Conservation (phyloP, 208 protist genomes). For the Blechomonas ayalai region DNA sequence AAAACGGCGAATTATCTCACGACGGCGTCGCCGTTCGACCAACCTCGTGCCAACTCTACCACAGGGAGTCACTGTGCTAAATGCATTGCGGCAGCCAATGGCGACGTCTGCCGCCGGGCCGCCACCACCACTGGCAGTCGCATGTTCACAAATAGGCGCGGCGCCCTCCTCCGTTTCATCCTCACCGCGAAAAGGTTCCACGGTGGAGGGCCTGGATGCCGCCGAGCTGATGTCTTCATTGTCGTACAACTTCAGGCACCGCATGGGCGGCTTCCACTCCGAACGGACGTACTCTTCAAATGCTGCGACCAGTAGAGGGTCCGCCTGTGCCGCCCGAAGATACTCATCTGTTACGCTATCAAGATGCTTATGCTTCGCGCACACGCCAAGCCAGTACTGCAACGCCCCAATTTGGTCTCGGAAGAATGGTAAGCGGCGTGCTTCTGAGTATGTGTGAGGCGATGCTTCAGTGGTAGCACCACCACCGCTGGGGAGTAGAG, state of each 20-base stretch:
- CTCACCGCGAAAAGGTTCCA: too few relatives aligned
- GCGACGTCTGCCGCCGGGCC: conserved; percentile 1
- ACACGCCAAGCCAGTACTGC: conserved; percentile 62
- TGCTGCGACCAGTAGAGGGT: conserved; percentile 47
- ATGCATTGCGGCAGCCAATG: too few relatives aligned
- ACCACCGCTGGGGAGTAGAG: too few relatives aligned
- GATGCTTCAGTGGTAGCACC: too few relatives aligned
- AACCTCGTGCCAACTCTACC: too few relatives aligned
- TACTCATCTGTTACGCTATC: conserved; percentile 10
- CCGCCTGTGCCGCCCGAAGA: conserved; percentile 2
- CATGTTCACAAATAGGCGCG: too few relatives aligned
- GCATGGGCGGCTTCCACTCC: conserved; percentile 5
- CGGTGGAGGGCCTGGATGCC: neutral
- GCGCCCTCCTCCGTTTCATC: too few relatives aligned
- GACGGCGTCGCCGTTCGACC: too few relatives aligned
- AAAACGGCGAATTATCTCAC: conserved; percentile 8
- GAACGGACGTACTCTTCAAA: conserved; percentile 36
- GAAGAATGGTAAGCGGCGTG: conserved; percentile 20
- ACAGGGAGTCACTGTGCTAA: too few relatives aligned
- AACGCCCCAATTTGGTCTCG: conserved; percentile 18
- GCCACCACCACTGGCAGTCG: neutral
- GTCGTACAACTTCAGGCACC: neutral
- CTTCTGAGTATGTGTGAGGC: too few relatives aligned
- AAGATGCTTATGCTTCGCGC: conserved; percentile 22
- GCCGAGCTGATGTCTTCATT: too few relatives aligned